Conservation (phyloP, 495 filamentous ascomycete genomes). For the Trichoderma virens region DNA sequence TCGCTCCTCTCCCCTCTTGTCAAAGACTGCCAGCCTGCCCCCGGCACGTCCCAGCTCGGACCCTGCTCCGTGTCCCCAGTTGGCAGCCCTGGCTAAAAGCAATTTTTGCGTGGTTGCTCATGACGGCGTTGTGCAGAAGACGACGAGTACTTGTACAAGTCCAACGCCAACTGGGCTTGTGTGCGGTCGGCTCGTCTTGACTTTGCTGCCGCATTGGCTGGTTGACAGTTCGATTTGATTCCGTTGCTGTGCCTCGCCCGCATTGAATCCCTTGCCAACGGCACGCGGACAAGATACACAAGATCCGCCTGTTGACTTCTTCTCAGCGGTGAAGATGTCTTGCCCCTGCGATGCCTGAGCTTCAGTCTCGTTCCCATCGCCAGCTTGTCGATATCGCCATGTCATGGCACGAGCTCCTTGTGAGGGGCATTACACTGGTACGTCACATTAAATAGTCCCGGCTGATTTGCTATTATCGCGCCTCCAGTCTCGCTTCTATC, state of each 20-base stretch:
- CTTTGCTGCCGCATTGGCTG: not conserved
- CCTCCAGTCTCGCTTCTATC: not conserved
- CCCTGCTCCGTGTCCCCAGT: not conserved
- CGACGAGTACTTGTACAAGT: not conserved
- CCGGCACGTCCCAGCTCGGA: too few relatives aligned
- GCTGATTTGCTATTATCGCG: not conserved
- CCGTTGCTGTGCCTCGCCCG: not conserved
- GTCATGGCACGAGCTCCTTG: not conserved
- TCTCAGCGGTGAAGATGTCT: constrained; percentile 3
- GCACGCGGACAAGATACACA: not conserved
- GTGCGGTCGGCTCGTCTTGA: constrained; percentile 1
- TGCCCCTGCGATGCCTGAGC: not conserved
- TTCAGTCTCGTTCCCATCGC: not conserved
- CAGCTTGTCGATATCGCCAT: not conserved
- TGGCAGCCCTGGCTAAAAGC: not conserved
- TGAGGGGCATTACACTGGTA: not conserved
- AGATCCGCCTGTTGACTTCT: not conserved
- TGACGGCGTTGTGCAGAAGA: not conserved
- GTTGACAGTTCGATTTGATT: not conserved
- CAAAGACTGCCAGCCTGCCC: too few relatives aligned
- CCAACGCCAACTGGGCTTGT: not conserved
- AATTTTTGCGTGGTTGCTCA: not conserved
- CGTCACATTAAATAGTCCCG: not conserved
- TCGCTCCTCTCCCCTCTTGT: not conserved
- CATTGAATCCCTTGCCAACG: not conserved